phyloP scores from a whole-genome alignment of 2,329 filamentous ascomycete species.

The Penicillium sp. region DNA sequence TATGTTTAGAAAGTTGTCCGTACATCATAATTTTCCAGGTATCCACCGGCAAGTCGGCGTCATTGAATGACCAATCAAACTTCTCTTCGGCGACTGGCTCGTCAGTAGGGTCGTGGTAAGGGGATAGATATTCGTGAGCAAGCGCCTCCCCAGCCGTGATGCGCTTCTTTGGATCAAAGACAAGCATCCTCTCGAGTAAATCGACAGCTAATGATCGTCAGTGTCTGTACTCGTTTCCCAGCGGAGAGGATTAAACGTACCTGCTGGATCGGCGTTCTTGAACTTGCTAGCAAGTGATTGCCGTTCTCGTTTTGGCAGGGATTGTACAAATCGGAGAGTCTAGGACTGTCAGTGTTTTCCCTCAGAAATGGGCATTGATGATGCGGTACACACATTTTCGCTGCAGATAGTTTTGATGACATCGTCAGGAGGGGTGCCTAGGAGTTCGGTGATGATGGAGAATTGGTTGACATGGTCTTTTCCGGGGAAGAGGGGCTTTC shows the following conservation, averaged over 20 bases:
- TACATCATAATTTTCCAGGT: conserved; percentile 99
- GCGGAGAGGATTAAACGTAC: conserved; percentile 46
- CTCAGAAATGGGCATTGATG: not conserved
- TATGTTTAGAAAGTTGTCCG: conserved; percentile 29
- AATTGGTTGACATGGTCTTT: conserved; percentile 99
- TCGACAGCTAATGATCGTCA: conserved; percentile 66
- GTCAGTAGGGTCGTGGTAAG: conserved; percentile 95
- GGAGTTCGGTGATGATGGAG: conserved; percentile 96
- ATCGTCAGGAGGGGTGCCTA: conserved; percentile 95
- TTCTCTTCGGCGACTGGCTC: conserved; percentile 95
- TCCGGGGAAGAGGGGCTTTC: conserved; percentile 95
- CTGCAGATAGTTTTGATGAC: conserved; percentile 98
- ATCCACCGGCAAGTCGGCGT: conserved; percentile 92
- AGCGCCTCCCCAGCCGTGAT: conserved; percentile 83
- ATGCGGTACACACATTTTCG: conserved; percentile 69
- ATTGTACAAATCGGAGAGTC: conserved; percentile 97
- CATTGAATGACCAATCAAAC: conserved; percentile 99
- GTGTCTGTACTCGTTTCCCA: not conserved
- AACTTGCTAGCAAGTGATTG: conserved; percentile 86
- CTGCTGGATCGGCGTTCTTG: conserved; percentile 83
- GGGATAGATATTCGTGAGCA: conserved; percentile 86
- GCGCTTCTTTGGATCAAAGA: conserved; percentile 96
- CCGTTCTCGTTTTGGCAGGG: conserved; percentile 87
- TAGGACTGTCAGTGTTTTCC: conserved; percentile 32
- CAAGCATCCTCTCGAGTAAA: conserved; percentile 91